These are phyloP conservation scores for Phyllosticta citribraziliensis DNA, from an alignment of 2,329 filamentous ascomycete species.

Conservation along the genomic window DNA sequence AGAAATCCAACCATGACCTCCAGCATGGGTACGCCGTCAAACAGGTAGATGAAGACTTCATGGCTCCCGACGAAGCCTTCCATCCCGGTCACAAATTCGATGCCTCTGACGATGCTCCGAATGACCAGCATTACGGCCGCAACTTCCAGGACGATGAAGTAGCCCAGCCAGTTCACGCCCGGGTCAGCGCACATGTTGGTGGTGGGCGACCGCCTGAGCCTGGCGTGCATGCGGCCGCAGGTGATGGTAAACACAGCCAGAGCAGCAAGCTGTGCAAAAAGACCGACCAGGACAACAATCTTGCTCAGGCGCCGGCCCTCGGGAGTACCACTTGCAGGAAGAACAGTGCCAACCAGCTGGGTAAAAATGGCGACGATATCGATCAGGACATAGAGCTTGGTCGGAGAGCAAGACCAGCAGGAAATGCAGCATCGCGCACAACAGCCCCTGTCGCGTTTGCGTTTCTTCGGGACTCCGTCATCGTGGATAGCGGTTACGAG, in stretches of 20 bases:
- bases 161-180: neutral
- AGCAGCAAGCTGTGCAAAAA: neutral
- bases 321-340: neutral
- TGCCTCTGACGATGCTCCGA: neutral
- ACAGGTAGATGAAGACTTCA: neutral
- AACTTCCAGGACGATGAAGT: neutral
- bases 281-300: neutral
- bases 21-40: neutral
- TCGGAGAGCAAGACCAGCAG: neutral
- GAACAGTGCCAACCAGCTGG: neutral
- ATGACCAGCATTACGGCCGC: neutral
- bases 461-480: slow-evolving; percentile 7
- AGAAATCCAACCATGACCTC: neutral
- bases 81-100: neutral
- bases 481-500: slow-evolving; percentile 27
- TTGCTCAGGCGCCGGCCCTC: neutral
- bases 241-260: neutral
- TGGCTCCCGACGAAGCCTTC: neutral
- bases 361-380: neutral
- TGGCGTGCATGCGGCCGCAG: neutral
- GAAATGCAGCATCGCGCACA: slow-evolving; percentile 9
- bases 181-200: neutral
- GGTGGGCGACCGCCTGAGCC: neutral
- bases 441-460: neutral
- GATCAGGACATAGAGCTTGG: neutral